A percentile compares a stretch with the other conserved stretches of the same genome.
These are phyloP conservation scores for Cutaneotrichosporon sp. DNA, from an alignment of 1,284 basidiomycete species.

Conservation along the genomic window DNA sequence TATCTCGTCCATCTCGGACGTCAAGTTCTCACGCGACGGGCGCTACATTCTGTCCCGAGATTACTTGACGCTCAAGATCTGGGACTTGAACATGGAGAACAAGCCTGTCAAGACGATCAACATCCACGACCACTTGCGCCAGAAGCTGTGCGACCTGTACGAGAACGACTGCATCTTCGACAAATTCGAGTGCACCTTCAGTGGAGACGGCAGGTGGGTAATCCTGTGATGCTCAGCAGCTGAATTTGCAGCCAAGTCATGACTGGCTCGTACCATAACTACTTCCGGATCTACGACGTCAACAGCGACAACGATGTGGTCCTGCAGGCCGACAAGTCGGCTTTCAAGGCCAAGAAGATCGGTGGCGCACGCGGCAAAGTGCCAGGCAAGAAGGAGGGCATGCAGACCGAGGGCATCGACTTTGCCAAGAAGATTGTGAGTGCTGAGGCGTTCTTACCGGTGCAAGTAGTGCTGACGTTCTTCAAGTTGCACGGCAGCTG, in stretches of 20 bases:
- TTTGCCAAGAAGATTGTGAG: slow-evolving; percentile 97
- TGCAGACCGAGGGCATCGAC: slow-evolving; percentile 88
- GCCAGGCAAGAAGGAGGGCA: slow-evolving; percentile 70
- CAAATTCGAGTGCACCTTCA: slow-evolving; percentile 98
- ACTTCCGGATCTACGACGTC: slow-evolving; percentile 98
- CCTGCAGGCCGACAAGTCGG: slow-evolving; percentile 97
- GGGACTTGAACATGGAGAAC: slow-evolving; percentile 99
- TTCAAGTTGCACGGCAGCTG: slow-evolving; percentile 79
- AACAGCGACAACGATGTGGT: slow-evolving; percentile 88
- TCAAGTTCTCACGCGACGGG: slow-evolving; percentile 97
- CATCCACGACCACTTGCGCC: slow-evolving; percentile 96
- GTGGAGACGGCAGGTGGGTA: slow-evolving; percentile 82
- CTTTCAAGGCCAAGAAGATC: slow-evolving; percentile 99
- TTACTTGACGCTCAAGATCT: slow-evolving; percentile 97
- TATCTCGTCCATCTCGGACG: slow-evolving; percentile 98
- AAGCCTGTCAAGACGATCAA: slow-evolving; percentile 96
- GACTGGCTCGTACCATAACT: slow-evolving; percentile 99
- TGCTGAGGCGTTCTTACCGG: not conserved
- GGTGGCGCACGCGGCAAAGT: slow-evolving; percentile 77
- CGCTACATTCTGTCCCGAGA: slow-evolving; percentile 96
- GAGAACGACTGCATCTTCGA: slow-evolving; percentile 99
- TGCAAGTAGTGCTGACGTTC: slow-evolving; percentile 18
- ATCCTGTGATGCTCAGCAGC: slow-evolving; percentile 50
- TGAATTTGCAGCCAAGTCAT: slow-evolving; percentile 70
- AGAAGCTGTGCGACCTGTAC: slow-evolving; percentile 97